Percentiles rank a stretch among this genome's conserved stretches.
phyloP scores from a whole-genome alignment of 2,329 filamentous ascomycete species.

The Ceratocystis lukuohia region DNA sequence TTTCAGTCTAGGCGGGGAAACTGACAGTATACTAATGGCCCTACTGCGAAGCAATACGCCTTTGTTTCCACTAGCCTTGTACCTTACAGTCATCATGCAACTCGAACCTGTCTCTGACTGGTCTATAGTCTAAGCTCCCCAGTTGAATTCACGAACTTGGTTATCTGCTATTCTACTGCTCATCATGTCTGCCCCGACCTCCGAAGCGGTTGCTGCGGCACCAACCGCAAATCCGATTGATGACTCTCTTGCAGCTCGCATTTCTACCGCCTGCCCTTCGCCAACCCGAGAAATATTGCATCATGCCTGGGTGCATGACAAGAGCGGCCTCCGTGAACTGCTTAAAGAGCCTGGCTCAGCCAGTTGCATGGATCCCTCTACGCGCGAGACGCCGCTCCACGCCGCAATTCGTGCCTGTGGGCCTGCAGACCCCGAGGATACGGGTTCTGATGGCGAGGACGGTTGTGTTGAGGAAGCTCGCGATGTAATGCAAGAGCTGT shows the following conservation, averaged over 20 bases:
- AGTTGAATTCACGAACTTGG: background rate
- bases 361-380: conserved; percentile 71
- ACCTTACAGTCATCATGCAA: background rate
- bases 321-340: conserved; percentile 53
- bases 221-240: conserved; percentile 24
- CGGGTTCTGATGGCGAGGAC: conserved; percentile 27
- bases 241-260: conserved; percentile 41
- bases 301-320: conserved; percentile 47
- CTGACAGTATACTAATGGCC: background rate
- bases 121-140: background rate
- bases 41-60: background rate
- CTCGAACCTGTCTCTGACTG: background rate
- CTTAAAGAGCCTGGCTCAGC: conserved; percentile 49
- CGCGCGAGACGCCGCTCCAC: conserved; percentile 78
- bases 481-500: conserved; percentile 58
- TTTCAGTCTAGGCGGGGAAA: background rate
- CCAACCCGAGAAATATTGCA: conserved; percentile 39
- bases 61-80: background rate
- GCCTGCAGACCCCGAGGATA: conserved; percentile 26
- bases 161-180: background rate
- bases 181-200: conserved; percentile 4
- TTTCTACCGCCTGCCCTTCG: conserved; percentile 39
- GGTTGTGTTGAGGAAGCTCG: conserved; percentile 45
- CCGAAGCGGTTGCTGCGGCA: background rate
- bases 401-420: conserved; percentile 72